Evolutionary conservation across 2,329 filamentous ascomycete genomes (phyloP), one percentile per base, ranked within the genome.

Genomic region (Hymenoscyphus scutula): DNA sequence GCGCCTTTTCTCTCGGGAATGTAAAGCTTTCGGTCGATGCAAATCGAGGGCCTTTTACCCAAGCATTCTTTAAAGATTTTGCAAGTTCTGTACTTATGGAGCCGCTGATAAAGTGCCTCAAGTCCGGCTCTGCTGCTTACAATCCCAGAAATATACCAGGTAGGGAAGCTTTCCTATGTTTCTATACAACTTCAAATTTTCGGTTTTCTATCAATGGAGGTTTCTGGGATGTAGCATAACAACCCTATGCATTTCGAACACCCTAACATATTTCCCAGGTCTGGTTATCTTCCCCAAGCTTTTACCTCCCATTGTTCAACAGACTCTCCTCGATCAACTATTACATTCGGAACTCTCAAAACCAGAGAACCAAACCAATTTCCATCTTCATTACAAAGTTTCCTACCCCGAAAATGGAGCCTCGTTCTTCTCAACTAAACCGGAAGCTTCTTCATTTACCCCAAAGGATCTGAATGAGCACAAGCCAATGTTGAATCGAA

Each of bases 351-450:
- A 96, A 74, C 83, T 96, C 17, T 86, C 87, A 64, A 84, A 89
- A 67, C 85, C 87, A 2, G 74, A 79, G 3, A 92, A 98, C 74
- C 84, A 90, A 72, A 98, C 93, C 59, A 99, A 98, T 75, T 79
- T 98, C n/a, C 90, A 96, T 76, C 81, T 92, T 1, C 91, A 96
- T 76, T 91, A 94, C 75, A 73, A 86, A 34, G 74, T 96, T 5
- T 81, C 84, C 6, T 93, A 94, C 69, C 81, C 83, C 3, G 23
- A 51, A 0, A 59, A 68, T 4, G 48, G 58, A 37, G 67, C 64
- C 2, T 87, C 84, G 27, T 85, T 88, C 76, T 88, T 87, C 74
- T 76, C 77, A 55, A 77, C 82, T 58, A 53, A 76, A 1, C 81
- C 81, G 7, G 76, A 80, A 32, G 76, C 79, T 11, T 81, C 82